These are phyloP conservation scores for Vitis rupestris DNA, from an alignment of 164 flowering plant species.

Conservation along the genomic window DNA sequence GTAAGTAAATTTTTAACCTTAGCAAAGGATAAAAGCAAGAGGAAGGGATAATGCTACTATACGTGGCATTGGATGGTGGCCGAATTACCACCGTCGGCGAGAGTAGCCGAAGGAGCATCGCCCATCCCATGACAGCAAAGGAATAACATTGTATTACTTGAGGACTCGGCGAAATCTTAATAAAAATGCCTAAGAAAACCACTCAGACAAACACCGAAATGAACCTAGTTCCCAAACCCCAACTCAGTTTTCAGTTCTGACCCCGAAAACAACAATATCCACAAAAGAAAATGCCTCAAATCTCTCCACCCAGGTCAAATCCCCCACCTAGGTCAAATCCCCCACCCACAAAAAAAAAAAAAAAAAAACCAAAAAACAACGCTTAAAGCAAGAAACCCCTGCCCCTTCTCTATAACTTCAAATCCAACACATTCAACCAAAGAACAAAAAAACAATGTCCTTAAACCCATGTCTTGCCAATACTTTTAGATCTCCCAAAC, in stretches of 20 bases:
- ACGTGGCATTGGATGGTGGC: too few relatives aligned
- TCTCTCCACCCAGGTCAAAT: slow-evolving; percentile 5
- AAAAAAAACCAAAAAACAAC: background rate
- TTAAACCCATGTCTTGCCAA: slow-evolving; percentile 2
- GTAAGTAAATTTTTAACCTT: too few relatives aligned
- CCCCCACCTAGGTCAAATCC: slow-evolving; percentile 23
- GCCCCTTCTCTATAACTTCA: background rate
- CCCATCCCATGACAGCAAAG: too few relatives aligned
- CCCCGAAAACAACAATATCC: slow-evolving; percentile 1
- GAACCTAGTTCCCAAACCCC: too few relatives aligned
- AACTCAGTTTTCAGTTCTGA: too few relatives aligned
- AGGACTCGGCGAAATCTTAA: too few relatives aligned
- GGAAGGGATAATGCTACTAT: too few relatives aligned
- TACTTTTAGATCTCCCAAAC: slow-evolving; percentile 21
- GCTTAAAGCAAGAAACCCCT: background rate
- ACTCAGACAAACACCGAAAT: background rate
- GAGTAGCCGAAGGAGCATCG: too few relatives aligned
- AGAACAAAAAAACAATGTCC: background rate
- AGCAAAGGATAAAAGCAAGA: too few relatives aligned
- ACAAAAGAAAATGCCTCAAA: slow-evolving; percentile 7
- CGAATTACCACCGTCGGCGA: too few relatives aligned
- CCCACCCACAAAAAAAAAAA: background rate
- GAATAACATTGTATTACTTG: too few relatives aligned
- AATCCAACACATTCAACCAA: slow-evolving; percentile 1
- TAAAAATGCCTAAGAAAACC: background rate